These are phyloP conservation scores for Sporobolomyces roseus DNA, from an alignment of 768 basidiomycete genomes.

Conservation along the genomic window DNA sequence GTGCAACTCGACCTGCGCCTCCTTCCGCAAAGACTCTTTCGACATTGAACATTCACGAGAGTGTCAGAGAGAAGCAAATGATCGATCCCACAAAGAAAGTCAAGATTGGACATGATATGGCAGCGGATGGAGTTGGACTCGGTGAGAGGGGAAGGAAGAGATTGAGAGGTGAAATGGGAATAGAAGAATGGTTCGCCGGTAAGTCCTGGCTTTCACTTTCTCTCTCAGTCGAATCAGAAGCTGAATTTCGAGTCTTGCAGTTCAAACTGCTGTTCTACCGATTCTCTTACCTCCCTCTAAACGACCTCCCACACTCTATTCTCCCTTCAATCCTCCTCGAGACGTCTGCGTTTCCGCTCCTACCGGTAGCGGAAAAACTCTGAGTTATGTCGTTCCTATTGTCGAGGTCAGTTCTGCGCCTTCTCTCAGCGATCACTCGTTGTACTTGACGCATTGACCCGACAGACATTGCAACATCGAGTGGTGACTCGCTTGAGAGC, in stretches of 20 bases:
- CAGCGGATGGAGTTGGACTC: slow-evolving; percentile 55
- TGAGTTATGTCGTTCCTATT: slow-evolving; percentile 92
- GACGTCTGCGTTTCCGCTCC: slow-evolving; percentile 95
- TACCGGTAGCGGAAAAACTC: slow-evolving; percentile 94
- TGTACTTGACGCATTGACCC: too few species aligned
- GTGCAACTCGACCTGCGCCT: slow-evolving; percentile 62
- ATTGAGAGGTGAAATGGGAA: slow-evolving; percentile 66
- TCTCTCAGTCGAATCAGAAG: background rate
- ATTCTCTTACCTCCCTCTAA: slow-evolving; percentile 59
- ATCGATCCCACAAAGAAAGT: slow-evolving; percentile 58
- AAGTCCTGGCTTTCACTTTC: slow-evolving; percentile 42
- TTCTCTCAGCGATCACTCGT: too few species aligned
- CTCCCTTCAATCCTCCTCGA: slow-evolving; percentile 62
- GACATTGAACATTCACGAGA: slow-evolving; percentile 72
- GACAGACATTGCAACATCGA: slow-evolving; percentile 65
- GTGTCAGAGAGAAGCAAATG: slow-evolving; percentile 64
- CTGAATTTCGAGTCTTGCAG: slow-evolving; percentile 52
- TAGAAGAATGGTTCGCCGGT: slow-evolving; percentile 88
- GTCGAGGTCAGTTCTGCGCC: slow-evolving; percentile 60
- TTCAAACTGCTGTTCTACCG: slow-evolving; percentile 83
- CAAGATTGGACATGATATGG: slow-evolving; percentile 51
- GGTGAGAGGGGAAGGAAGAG: slow-evolving; percentile 61
- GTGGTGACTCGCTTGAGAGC: slow-evolving; percentile 80
- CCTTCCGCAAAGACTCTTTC: slow-evolving; percentile 69
- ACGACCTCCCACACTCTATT: slow-evolving; percentile 57